Percentiles rank a stretch among this genome's conserved stretches.
phyloP scores from a whole-genome alignment of 345 rosid genomes.

The Bruguiera parviflora region DNA sequence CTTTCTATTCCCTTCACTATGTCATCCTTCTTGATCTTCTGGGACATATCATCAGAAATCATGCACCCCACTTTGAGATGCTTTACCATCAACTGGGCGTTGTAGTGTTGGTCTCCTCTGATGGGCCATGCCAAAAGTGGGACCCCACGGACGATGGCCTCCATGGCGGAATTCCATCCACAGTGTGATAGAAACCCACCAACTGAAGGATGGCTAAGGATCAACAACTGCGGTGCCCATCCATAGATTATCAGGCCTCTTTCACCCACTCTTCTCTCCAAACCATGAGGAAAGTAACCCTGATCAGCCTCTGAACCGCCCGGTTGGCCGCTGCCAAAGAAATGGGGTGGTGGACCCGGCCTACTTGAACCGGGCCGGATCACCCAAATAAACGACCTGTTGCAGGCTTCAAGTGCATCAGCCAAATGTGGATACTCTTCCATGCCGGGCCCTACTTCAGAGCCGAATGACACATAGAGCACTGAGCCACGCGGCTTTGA shows the following conservation, averaged over 20 bases:
- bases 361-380: constrained; percentile 21
- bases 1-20: constrained; percentile 22
- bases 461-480: constrained; percentile 38
- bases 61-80: constrained; percentile 34
- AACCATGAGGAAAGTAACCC: constrained; percentile 14
- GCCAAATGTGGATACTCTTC: constrained; percentile 27
- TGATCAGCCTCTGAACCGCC: background rate
- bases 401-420: constrained; percentile 21
- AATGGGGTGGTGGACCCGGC: constrained; percentile 12
- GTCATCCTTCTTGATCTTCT: constrained; percentile 18
- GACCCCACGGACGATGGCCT: constrained; percentile 46
- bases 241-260: constrained; percentile 41
- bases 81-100: constrained; percentile 40
- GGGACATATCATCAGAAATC: constrained; percentile 25
- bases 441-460: constrained; percentile 33
- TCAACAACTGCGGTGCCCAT: constrained; percentile 53
- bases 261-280: constrained; percentile 24
- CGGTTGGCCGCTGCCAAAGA: constrained; percentile 6
- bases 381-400: constrained; percentile 26
- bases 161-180: constrained; percentile 57
- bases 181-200: constrained; percentile 54
- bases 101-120: constrained; percentile 48
- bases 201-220: constrained; percentile 43
- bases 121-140: constrained; percentile 50
- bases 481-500: constrained; percentile 37